Evolutionary conservation across 257 asterid species (phyloP).

Genomic region (Jaltomata sinuosa): DNA sequence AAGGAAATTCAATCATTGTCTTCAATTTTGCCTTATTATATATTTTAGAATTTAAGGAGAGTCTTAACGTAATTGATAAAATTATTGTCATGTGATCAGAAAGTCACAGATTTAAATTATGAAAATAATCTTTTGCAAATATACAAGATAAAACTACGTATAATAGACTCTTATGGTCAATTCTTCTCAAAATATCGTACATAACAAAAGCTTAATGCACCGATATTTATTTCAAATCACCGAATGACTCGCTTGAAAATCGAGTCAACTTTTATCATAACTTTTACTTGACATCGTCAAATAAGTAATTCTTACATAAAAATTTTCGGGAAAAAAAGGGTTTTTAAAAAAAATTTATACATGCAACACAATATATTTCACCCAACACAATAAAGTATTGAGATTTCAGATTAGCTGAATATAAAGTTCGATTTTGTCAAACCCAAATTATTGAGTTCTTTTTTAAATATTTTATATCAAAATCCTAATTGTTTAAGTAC

Average conservation of each 20-base stretch:
- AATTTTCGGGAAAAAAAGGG: neutral
- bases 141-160: no score
- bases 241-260: no score
- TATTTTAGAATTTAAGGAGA: no score
- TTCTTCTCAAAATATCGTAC: no score
- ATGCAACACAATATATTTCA: neutral
- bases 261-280: no score
- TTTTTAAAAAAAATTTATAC: neutral
- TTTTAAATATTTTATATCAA: neutral
- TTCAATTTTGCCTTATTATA: neutral
- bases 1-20: neutral
- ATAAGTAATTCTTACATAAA: neutral
- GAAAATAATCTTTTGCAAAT: neutral
- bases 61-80: neutral
- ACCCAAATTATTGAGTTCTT: neutral
- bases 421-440: neutral
- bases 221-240: no score
- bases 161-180: no score
- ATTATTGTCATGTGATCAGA: neutral
- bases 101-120: neutral
- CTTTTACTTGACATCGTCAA: neutral
- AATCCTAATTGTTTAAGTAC: neutral
- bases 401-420: neutral
- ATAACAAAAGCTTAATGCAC: no score
- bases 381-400: neutral